phyloP scores from a whole-genome alignment of 139 green algal genomes.

The Pseudopediastrum boryanum region DNA sequence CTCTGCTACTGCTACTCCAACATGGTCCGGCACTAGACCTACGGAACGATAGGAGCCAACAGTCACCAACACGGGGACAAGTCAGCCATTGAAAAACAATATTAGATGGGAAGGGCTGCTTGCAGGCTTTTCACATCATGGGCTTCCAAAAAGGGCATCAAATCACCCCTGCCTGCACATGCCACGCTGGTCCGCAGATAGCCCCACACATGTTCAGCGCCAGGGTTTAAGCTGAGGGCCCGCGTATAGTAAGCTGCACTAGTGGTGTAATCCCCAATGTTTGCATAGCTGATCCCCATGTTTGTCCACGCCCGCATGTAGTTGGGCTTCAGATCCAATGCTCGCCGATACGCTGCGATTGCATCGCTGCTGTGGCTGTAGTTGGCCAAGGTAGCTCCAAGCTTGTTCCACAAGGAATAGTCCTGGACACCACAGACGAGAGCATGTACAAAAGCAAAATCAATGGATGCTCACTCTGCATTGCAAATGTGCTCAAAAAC shows the following conservation, averaged over 20 bases:
- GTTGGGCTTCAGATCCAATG: slow-evolving; percentile 97
- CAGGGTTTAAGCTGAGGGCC: slow-evolving; percentile 88
- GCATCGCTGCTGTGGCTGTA: slow-evolving; percentile 75
- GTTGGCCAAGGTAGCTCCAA: slow-evolving; percentile 95
- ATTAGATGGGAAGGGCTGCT: slow-evolving; percentile 28
- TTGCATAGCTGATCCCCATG: slow-evolving; percentile 96
- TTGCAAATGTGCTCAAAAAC: too few species aligned
- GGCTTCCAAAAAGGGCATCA: slow-evolving; percentile 64
- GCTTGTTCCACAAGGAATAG: slow-evolving; percentile 97
- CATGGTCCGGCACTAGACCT: too few species aligned
- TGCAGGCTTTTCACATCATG: slow-evolving; percentile 68
- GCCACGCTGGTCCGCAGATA: slow-evolving; percentile 92
- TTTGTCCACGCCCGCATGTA: slow-evolving; percentile 99
- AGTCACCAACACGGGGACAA: too few species aligned
- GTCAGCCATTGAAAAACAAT: too few species aligned
- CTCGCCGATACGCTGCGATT: slow-evolving; percentile 82
- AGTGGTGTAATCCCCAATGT: slow-evolving; percentile 82
- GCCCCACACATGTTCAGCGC: slow-evolving; percentile 84
- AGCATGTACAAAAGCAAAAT: too few species aligned
- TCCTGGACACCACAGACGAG: too few species aligned
- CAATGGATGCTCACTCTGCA: too few species aligned
- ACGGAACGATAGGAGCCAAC: too few species aligned
- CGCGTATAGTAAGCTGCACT: slow-evolving; percentile 87
- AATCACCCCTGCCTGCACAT: slow-evolving; percentile 71
- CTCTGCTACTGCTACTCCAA: too few species aligned